These are phyloP conservation scores for Asterochloris sp. DNA, from an alignment of 139 green algal genomes.

Conservation along the genomic window DNA sequence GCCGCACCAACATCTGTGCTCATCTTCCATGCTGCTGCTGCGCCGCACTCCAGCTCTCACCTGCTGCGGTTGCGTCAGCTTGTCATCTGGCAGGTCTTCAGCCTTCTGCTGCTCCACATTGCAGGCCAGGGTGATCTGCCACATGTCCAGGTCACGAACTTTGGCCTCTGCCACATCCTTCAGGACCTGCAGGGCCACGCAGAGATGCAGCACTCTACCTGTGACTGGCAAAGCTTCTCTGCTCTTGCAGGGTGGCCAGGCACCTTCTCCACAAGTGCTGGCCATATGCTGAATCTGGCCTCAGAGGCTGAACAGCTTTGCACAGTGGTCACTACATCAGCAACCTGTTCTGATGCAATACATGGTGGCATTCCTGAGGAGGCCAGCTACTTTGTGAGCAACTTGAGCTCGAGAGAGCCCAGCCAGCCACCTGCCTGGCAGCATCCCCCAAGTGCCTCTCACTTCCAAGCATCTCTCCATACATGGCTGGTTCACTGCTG, in stretches of 20 bases:
- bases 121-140: slow-evolving; percentile 8
- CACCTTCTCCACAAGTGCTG: too few relatives aligned
- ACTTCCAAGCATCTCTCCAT: neutral
- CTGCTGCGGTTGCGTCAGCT: too few relatives aligned
- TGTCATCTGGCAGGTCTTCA: neutral
- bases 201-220: neutral
- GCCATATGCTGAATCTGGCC: too few relatives aligned
- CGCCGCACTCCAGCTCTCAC: neutral
- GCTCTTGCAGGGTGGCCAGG: neutral
- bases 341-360: neutral
- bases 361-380: neutral
- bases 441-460: too few relatives aligned
- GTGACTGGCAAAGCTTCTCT: neutral
- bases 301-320: neutral
- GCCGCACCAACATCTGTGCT: too few relatives aligned
- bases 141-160: slow-evolving; percentile 9
- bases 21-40: too few relatives aligned
- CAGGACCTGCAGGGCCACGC: slow-evolving; percentile 1
- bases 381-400: too few relatives aligned
- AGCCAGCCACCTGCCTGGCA: too few relatives aligned
- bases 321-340: neutral
- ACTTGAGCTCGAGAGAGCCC: too few relatives aligned
- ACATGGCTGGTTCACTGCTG: neutral
- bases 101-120: neutral
- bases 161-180: slow-evolving; percentile 3